Evolutionary conservation across 2,329 filamentous ascomycete species (phyloP).

Genomic region (Incumbomyces delicatus): DNA sequence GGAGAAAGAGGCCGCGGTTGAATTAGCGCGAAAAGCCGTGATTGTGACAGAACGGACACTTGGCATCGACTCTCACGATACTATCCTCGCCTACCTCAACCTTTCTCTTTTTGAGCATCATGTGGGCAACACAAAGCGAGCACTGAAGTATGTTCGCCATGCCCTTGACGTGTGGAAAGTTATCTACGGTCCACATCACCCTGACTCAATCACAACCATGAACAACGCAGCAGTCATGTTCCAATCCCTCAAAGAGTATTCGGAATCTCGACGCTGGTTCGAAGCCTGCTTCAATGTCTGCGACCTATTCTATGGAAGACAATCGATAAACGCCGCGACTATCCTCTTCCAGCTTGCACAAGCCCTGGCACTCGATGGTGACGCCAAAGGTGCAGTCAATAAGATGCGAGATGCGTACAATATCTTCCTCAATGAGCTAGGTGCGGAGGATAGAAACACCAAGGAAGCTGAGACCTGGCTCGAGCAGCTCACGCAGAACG

Average conservation of each 20-base stretch:
- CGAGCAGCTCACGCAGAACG: constrained; percentile 89
- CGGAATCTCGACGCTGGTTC: constrained; percentile 93
- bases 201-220: constrained; percentile 95
- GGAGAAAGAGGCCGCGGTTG: constrained; percentile 90
- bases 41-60: constrained; percentile 92
- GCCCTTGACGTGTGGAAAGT: constrained; percentile 94
- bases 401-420: constrained; percentile 96
- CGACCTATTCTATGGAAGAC: constrained; percentile 77
- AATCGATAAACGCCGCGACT: constrained; percentile 87
- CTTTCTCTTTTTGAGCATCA: constrained; percentile 89
- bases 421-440: constrained; percentile 82
- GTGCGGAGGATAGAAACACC: constrained; percentile 88
- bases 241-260: constrained; percentile 86
- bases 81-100: constrained; percentile 91
- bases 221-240: constrained; percentile 99
- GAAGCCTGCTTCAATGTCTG: constrained; percentile 84
- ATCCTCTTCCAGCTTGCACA: constrained; percentile 96
- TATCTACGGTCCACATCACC: constrained; percentile 86
- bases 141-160: constrained; percentile 82
- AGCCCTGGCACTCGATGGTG: constrained; percentile 86
- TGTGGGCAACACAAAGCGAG: constrained; percentile 76
- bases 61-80: constrained; percentile 87
- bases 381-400: constrained; percentile 80
- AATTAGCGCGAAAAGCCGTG: constrained; percentile 90
- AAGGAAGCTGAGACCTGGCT: constrained; percentile 97